A percentile compares a stretch with the other conserved stretches of the same genome.
phyloP scores from a whole-genome alignment of 2,329 filamentous ascomycete genomes.

The Aspergillus spinulosporus region DNA sequence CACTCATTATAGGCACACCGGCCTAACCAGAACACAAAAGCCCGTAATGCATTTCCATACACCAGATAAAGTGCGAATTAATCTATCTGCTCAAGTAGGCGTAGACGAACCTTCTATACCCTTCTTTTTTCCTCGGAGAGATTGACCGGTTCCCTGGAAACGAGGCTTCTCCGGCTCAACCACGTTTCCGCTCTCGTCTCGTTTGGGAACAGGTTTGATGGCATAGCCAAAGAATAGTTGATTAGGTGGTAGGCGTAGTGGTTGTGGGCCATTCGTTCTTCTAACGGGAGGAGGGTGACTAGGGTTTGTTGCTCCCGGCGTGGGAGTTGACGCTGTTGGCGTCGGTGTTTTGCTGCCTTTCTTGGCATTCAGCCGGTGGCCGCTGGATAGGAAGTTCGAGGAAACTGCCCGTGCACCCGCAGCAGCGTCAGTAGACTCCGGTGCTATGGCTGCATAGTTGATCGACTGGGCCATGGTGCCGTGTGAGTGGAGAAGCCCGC shows the following conservation, averaged over 20 bases:
- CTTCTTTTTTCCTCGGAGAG: constrained; percentile 74
- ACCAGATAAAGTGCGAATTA: constrained; percentile 2
- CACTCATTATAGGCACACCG: constrained; percentile 6
- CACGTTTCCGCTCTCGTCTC: constrained; percentile 65
- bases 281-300: constrained; percentile 47
- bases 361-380: constrained; percentile 79
- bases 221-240: constrained; percentile 98
- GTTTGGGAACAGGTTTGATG: constrained; percentile 81
- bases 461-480: constrained; percentile 98
- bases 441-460: constrained; percentile 89
- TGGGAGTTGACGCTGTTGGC: constrained; percentile 71
- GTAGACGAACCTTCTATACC: constrained; percentile 37
- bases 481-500: constrained; percentile 76
- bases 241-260: constrained; percentile 78
- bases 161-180: constrained; percentile 66
- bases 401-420: constrained; percentile 63
- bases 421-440: constrained; percentile 66
- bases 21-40: background rate
- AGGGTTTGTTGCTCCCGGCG: constrained; percentile 57
- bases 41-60: background rate
- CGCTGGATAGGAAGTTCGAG: constrained; percentile 76
- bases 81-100: constrained; percentile 33
- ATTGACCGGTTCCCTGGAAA: constrained; percentile 84
- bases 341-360: constrained; percentile 75
- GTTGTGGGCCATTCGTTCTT: constrained; percentile 76